Base-by-base conservation (phyloP, 1,139 yeast species). In the Debaryomyces coudertii region DNA sequence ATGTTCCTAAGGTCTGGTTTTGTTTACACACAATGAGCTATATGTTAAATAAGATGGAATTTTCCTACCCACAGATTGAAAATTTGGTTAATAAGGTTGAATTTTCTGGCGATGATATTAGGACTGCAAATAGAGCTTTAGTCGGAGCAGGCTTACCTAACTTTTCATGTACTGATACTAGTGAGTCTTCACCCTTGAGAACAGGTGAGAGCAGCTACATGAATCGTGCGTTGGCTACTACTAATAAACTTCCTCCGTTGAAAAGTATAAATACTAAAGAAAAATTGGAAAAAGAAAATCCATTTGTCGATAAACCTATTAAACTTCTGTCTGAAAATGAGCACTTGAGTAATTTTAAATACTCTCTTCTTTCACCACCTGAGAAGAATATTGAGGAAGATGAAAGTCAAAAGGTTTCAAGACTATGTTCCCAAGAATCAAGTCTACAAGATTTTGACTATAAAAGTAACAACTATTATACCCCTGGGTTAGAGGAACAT, bases 1-100 rank as follows among this genome's bases (percentile, higher is more conserved):
- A 93, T 58, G 80, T 92, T 18, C 98, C 99, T 16, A 92, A 90
- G 60, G 98, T 95, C 18, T 87, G 95, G 66, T 92, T 90, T 63
- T 90, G 98, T 57, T 71, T 93, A 36, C 97, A 93, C 68, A 97
- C 97, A 1, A 71, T 93, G 56, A 85, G 93, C 38, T 88, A 80
- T 65, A 83, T 83, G 68, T 76, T 85, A 55, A 60, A 67, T 49
- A 80, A 81, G 39, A 59, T 64, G 59, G 70, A 71, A 71, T 68
- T 70, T 62, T 73, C 73, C 18, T 83, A 85, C 16, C 92, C 95
- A 0, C 68, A 74, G 7, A 79, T 93, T 55, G 79, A 77, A 30
- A 80, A 81, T 50, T 68, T 87, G 47, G 87, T 85, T 7, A 93
- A 89, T 2, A 69, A 73, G 49, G 60, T 84, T 6, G 76, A 78